Percentiles rank a stretch among this genome's conserved stretches.
phyloP scores from a whole-genome alignment of 768 basidiomycete genomes.

The Mycena olivaceomarginata region DNA sequence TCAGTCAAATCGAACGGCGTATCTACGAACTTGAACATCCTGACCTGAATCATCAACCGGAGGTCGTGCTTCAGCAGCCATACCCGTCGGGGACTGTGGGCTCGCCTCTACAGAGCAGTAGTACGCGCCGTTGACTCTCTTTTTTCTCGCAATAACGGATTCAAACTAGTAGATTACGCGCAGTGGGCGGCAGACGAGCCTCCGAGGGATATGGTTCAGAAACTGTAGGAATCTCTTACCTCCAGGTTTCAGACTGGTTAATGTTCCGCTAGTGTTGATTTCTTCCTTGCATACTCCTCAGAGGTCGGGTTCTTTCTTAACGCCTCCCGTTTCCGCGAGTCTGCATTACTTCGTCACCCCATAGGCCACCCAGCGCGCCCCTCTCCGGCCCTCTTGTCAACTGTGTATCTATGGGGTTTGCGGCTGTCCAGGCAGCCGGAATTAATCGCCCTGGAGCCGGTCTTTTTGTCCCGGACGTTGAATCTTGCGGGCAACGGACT shows the following conservation, averaged over 20 bases:
- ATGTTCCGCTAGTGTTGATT: slow-evolving; percentile 51
- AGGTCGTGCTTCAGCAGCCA: background rate
- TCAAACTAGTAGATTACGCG: background rate
- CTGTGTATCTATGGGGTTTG: slow-evolving; percentile 62
- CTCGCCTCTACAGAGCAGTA: background rate
- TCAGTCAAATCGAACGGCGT: slow-evolving; percentile 68
- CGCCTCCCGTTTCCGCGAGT: slow-evolving; percentile 64
- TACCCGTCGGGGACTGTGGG: background rate
- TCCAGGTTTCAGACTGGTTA: background rate
- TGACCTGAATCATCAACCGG: background rate
- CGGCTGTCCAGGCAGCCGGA: slow-evolving; percentile 52
- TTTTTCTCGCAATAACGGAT: background rate
- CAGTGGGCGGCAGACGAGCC: slow-evolving; percentile 20
- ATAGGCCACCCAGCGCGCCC: slow-evolving; percentile 59
- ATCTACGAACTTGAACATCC: slow-evolving; percentile 69
- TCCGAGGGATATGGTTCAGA: slow-evolving; percentile 32
- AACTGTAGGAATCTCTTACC: slow-evolving; percentile 51
- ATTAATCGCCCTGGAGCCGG: slow-evolving; percentile 53
- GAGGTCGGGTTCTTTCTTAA: slow-evolving; percentile 78
- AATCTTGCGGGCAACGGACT: slow-evolving; percentile 60
- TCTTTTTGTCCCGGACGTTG: slow-evolving; percentile 65
- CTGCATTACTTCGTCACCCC: slow-evolving; percentile 55
- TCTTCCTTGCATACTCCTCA: slow-evolving; percentile 66
- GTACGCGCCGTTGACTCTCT: background rate
- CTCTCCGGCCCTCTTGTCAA: slow-evolving; percentile 60